These are phyloP conservation scores for Sarcomyxa edulis DNA, from an alignment of 768 basidiomycete species.

Conservation along the genomic window DNA sequence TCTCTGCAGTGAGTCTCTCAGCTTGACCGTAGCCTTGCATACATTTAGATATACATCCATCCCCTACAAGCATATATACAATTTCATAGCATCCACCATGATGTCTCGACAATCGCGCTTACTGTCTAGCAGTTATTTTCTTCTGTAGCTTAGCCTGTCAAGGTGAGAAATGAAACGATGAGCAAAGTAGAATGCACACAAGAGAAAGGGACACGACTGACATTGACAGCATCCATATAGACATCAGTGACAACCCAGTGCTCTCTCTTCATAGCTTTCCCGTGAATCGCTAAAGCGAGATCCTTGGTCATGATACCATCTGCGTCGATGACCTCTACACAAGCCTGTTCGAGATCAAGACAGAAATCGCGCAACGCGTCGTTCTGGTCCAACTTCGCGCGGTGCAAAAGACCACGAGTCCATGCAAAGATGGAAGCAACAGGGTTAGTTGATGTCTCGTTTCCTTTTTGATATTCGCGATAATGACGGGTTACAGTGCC, in stretches of 20 bases:
- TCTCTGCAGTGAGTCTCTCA: too few species aligned
- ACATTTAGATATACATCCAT: too few species aligned
- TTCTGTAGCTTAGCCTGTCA: background rate
- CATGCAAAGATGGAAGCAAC: conserved; percentile 98
- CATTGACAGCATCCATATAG: conserved; percentile 92
- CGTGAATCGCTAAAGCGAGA: conserved; percentile 90
- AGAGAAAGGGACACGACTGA: conserved; percentile 28
- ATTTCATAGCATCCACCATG: too few species aligned
- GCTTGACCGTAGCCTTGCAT: too few species aligned
- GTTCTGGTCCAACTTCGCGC: conserved; percentile 89
- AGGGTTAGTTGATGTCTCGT: conserved; percentile 97
- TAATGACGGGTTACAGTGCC: conserved; percentile 95
- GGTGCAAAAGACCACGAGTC: conserved; percentile 91
- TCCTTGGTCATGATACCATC: conserved; percentile 98
- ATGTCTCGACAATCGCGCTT: background rate
- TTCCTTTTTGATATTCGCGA: conserved; percentile 94
- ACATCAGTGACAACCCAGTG: conserved; percentile 96
- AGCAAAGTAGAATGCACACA: background rate
- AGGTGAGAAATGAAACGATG: background rate
- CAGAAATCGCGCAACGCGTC: conserved; percentile 70
- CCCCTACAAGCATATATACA: too few species aligned
- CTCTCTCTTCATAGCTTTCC: conserved; percentile 84
- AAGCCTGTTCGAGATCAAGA: conserved; percentile 74
- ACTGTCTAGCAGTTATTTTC: background rate
- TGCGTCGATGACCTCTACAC: conserved; percentile 85